Percentiles rank a stretch among this genome's conserved stretches.
Conservation (phyloP, 495 filamentous ascomycete genomes). For the Hypoxylon fragiforme region DNA sequence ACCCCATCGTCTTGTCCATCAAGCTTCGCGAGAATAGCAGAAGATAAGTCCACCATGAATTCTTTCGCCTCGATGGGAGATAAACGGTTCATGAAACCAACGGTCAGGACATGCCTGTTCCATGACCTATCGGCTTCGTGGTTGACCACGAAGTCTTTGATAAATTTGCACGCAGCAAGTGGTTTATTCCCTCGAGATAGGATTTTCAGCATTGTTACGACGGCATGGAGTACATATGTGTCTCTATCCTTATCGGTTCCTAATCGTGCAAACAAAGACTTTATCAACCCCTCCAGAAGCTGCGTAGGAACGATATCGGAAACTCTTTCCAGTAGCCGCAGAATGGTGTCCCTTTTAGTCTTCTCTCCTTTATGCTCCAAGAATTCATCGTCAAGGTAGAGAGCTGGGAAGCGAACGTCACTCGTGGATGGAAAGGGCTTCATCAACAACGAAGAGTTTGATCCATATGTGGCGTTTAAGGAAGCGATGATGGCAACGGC, state of each 20-base stretch:
- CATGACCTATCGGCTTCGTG: conserved; percentile 42
- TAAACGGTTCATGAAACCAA: conserved; percentile 32
- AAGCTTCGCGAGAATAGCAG: conserved; percentile 39
- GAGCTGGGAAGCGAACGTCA: conserved; percentile 25
- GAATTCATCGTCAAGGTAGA: conserved; percentile 32
- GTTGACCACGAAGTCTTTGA: conserved; percentile 40
- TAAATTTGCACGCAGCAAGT: conserved; percentile 21
- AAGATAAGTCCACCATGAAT: conserved; percentile 37
- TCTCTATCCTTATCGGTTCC: neutral
- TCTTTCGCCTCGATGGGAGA: conserved; percentile 28
- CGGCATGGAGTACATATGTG: neutral
- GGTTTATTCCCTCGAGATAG: conserved; percentile 24
- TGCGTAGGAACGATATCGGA: conserved; percentile 3
- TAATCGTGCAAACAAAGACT: conserved; percentile 7
- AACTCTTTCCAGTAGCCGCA: neutral
- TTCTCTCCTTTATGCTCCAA: conserved; percentile 9
- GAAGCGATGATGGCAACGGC: conserved; percentile 7
- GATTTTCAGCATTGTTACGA: conserved; percentile 8
- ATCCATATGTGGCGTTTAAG: conserved; percentile 16
- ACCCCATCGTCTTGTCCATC: conserved; percentile 28
- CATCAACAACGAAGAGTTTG: conserved; percentile 12
- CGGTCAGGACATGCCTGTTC: conserved; percentile 40
- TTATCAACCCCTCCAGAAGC: neutral
- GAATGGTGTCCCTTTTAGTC: neutral
- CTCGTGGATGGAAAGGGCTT: conserved; percentile 24